Evolutionary conservation across 2,329 filamentous ascomycete genomes (phyloP), one percentile per base, ranked within the genome.

Genomic region (Cladophialophora psammophila): DNA sequence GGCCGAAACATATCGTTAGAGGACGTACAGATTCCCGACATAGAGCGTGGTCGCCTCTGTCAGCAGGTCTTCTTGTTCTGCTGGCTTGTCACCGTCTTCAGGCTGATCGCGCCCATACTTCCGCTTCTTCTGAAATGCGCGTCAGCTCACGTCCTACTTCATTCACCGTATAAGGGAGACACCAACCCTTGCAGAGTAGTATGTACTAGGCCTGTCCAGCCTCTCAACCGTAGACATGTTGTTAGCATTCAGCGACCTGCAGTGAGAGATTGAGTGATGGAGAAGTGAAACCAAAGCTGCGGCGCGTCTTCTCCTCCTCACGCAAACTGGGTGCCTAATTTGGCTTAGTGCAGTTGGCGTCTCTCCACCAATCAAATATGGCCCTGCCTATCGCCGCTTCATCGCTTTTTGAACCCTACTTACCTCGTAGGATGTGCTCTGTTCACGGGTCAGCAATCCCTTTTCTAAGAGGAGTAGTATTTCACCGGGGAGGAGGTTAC

Each of bases 11-110:
- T 36, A 59, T 35, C 9, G 15, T 45, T 3, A 31, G 45, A 69
- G 64, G 69, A 80, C 90, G 73, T 84, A 96, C 87, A 99, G 85
- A 79, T 99, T 99, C 75, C 95, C 95, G 55, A 99, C 94, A 77
- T 99, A 99, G 77, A 99, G 91, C 0, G 95, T 99, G 8, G 94
- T 94, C 48, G 95, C 93, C 78, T 95, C 85, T 71, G 88, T 91
- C 67, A 99, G 84, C 69, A 93, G 92, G 72, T 97, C 93, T 68
- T 92, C 89, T 53, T 87, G 81, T 62, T 88, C 84, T n/a, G 79
- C 80, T 61, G 78, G 74, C n/a, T 81, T 81, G 45, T 85, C 83
- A 12, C 86, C 84, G 52, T 85, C 85, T 60, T 85, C 86, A 5
- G 62, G 59, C 72, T 91, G 86, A 71, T 87, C 85, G 54, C 82